Base-by-base conservation (phyloP, 1,139 yeast species). In the Yamadazyma oceani region DNA sequence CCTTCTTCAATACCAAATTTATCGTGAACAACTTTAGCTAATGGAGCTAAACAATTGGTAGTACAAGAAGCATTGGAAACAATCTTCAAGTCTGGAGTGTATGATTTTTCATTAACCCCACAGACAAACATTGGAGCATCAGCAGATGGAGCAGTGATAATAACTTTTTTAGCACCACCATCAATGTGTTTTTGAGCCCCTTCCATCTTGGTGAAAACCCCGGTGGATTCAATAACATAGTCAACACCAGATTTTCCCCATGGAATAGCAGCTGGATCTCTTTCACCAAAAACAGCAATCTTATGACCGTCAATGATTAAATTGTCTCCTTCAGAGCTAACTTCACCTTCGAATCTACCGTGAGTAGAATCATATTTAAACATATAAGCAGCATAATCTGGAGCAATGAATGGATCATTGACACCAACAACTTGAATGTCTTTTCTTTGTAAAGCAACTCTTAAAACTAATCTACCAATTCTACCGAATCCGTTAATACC, bases 401-500 rank as follows among this genome's bases (percentile, higher is more conserved):
- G 78, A 49, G 80, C 80, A 63, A 84, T 84, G 78, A 84, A 84
- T 50, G 94, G 94, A 68, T 84, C 90, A 64, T 84, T 84, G 76
- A 84, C 71, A 57, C 89, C 90, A 46, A 83, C 87, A 53, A 84
- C 85, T 60, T 80, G 73, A 58, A 84, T 81, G 75, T 79, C 85
- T 53, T 75, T 69, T 78, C 85, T 78, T 50, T 59, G 54, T 55
- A 83, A 72, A 51, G 92, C 92, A 61, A 82, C 77, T 77, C 94
- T 82, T 63, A 83, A 74, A 53, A 85, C 94, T 62, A 84, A 80
- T 71, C 94, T 87, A 54, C 94, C 94, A 57, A 84, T 84, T 70
- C 94, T 82, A 57, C 94, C 94, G 82, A 84, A 84, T 62, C 92
- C 92, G 82, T 84, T 84, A 67, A 84, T 85, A 75, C 92, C 92